Evolutionary conservation across 2,329 filamentous ascomycete species (phyloP).

Genomic region (Chrysosporium queenslandicum): DNA sequence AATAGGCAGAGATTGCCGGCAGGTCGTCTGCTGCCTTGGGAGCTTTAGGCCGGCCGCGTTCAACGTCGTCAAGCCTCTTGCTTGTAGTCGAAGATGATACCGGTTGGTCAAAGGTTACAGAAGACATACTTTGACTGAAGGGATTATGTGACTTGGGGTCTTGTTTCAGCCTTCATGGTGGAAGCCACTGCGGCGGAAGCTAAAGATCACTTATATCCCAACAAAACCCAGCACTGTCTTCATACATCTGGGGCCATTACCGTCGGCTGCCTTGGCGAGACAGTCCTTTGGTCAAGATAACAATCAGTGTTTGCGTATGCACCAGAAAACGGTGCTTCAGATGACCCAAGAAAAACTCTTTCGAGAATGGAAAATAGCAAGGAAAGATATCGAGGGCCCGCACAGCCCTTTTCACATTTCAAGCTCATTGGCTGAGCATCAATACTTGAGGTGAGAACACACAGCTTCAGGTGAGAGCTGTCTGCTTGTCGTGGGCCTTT

Average conservation of each 20-base stretch:
- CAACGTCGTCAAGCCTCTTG: not conserved
- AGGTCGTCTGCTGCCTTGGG: not conserved
- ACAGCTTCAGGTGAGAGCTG: not conserved
- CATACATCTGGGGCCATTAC: not conserved
- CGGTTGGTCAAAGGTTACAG: conserved; percentile 8
- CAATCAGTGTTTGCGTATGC: not conserved
- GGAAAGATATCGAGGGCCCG: not conserved
- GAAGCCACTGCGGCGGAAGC: not conserved
- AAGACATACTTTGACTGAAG: not conserved
- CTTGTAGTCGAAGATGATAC: not conserved
- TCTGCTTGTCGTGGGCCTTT: not conserved
- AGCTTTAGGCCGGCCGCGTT: not conserved
- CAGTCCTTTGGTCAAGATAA: not conserved
- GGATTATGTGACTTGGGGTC: not conserved
- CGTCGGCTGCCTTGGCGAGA: not conserved
- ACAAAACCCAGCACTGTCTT: not conserved
- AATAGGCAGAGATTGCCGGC: conserved; percentile 13
- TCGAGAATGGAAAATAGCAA: not conserved
- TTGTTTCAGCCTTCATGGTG: not conserved
- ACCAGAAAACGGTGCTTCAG: not conserved
- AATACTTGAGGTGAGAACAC: not conserved
- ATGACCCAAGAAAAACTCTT: not conserved
- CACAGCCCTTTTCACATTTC: not conserved
- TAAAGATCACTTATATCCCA: not conserved
- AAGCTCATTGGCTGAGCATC: not conserved